phyloP scores from a whole-genome alignment of 208 protist genomes.

The Trypanosoma mega region DNA sequence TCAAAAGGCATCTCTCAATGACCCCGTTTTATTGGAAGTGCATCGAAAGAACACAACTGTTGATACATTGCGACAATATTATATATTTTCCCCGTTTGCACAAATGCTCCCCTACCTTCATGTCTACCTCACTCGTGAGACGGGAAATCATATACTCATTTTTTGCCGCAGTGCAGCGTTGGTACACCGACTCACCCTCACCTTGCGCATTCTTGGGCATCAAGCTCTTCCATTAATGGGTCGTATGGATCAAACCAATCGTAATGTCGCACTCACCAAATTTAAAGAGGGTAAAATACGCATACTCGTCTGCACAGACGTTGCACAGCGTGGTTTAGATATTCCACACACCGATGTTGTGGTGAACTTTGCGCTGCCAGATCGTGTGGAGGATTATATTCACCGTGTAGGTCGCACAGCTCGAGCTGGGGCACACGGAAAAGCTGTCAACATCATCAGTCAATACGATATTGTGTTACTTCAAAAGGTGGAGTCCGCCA shows the following conservation, averaged over 20 bases:
- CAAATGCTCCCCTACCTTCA: slow-evolving; percentile 91
- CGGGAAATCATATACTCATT: slow-evolving; percentile 89
- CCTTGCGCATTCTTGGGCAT: slow-evolving; percentile 89
- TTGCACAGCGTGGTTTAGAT: slow-evolving; percentile 96
- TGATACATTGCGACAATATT: slow-evolving; percentile 95
- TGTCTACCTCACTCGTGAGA: slow-evolving; percentile 85
- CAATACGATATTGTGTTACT: slow-evolving; percentile 99
- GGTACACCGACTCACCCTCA: slow-evolving; percentile 89
- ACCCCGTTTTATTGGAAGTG: slow-evolving; percentile 97
- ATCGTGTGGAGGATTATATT: slow-evolving; percentile 97
- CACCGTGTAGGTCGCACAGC: slow-evolving; percentile 97
- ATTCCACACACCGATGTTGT: slow-evolving; percentile 98
- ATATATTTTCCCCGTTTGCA: slow-evolving; percentile 96
- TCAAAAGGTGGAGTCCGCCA: slow-evolving; percentile 97
- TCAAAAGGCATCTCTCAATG: slow-evolving; percentile 95
- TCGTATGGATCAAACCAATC: slow-evolving; percentile 90
- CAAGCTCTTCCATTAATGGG: slow-evolving; percentile 91
- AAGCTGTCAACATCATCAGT: slow-evolving; percentile 92
- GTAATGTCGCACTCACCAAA: slow-evolving; percentile 86
- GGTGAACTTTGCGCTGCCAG: slow-evolving; percentile 97
- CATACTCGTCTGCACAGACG: slow-evolving; percentile 92
- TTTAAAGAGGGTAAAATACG: slow-evolving; percentile 90
- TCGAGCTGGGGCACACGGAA: slow-evolving; percentile 92
- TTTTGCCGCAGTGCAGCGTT: slow-evolving; percentile 91
- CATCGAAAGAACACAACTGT: slow-evolving; percentile 96